These are phyloP conservation scores for Eucalyptus fibrosa DNA, from an alignment of 345 rosid species.

Conservation along the genomic window DNA sequence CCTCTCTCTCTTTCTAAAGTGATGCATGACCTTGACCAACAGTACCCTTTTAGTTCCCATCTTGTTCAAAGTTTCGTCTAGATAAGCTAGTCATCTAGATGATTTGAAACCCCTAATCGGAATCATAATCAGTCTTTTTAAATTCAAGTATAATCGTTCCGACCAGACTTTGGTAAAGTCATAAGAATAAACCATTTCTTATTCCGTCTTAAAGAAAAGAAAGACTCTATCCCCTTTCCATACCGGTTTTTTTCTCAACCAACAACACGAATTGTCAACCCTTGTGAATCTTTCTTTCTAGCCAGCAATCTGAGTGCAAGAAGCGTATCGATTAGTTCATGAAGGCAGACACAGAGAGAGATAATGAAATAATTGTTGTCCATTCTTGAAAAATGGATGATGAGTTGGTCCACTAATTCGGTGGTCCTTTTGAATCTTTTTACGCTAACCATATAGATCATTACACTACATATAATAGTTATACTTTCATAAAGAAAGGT, in stretches of 20 bases:
- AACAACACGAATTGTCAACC: background rate
- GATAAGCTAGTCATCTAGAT: background rate
- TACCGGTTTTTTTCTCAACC: background rate
- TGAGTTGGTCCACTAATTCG: background rate
- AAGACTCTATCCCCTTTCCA: background rate
- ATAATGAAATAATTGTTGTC: background rate
- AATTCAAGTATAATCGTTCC: background rate
- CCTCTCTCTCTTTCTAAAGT: background rate
- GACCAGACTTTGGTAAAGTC: background rate
- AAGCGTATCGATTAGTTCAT: background rate
- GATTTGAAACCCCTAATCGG: background rate
- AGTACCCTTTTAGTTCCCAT: background rate
- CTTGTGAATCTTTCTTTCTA: background rate
- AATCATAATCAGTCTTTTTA: background rate
- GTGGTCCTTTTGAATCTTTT: background rate
- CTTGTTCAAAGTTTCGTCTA: background rate
- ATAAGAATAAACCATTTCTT: background rate
- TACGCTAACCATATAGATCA: background rate
- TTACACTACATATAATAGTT: background rate
- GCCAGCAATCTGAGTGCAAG: background rate
- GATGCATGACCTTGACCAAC: background rate
- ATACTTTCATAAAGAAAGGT: background rate
- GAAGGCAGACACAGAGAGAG: background rate
- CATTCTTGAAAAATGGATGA: background rate
- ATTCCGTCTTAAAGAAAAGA: background rate